These are phyloP conservation scores for Caryopteris hybrid DNA, from an alignment of 305 asterid genomes.

Conservation along the genomic window DNA sequence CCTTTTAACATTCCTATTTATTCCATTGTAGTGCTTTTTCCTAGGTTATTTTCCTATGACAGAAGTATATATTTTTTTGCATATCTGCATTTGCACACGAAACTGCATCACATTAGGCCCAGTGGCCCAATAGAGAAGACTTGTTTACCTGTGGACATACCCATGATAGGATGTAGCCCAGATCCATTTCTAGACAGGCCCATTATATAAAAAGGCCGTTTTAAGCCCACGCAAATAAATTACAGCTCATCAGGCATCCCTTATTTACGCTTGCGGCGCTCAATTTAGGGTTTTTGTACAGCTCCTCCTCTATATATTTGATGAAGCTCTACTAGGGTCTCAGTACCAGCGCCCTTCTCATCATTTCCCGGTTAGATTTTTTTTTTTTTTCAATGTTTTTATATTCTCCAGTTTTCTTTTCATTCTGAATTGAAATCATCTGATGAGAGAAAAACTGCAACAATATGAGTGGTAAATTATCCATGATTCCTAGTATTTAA, in stretches of 20 bases:
- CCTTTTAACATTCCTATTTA: no score
- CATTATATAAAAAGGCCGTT: neutral
- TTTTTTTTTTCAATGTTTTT: neutral
- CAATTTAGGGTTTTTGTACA: conserved; percentile 24
- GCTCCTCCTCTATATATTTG: neutral
- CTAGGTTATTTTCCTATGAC: no score
- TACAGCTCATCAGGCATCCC: neutral
- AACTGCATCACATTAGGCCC: no score
- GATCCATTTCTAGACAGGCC: neutral
- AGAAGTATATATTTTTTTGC: no score
- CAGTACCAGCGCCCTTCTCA: neutral
- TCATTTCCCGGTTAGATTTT: neutral
- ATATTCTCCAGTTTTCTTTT: neutral
- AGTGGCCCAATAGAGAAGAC: no score
- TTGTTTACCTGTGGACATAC: no score
- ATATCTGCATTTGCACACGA: no score
- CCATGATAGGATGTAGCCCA: no score
- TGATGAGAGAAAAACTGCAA: conserved; percentile 69
- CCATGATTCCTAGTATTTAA: conserved; percentile 69
- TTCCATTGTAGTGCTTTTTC: no score
- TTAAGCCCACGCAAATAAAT: neutral
- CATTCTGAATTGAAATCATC: conserved; percentile 25
- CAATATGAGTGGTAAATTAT: conserved; percentile 51
- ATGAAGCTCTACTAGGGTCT: neutral
- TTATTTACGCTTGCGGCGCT: neutral